These are phyloP conservation scores for Cladorrhinum sp. DNA, from an alignment of 2,329 filamentous ascomycete genomes.

Conservation along the genomic window DNA sequence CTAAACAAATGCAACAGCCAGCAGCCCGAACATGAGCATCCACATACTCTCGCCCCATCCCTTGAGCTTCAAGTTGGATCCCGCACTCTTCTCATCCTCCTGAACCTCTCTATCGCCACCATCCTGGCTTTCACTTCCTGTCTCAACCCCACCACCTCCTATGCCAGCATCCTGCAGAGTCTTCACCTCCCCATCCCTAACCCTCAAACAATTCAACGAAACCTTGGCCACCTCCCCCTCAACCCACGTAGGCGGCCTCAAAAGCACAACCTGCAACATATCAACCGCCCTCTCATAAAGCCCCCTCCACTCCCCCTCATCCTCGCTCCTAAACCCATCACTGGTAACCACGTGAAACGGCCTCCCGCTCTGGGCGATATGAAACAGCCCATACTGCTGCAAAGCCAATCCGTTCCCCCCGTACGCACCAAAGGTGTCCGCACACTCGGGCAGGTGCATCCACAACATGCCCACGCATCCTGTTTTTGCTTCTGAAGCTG, in stretches of 20 bases:
- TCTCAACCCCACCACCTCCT: no score
- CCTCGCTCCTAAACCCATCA: not conserved
- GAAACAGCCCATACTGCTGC: not conserved
- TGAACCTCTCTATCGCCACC: no score
- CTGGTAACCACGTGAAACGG: not conserved
- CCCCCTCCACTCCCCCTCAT: not conserved
- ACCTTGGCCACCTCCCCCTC: not conserved
- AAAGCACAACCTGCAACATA: not conserved
- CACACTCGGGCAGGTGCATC: no score
- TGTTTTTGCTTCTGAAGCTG: not conserved
- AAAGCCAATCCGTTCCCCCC: not conserved
- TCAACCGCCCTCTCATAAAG: not conserved
- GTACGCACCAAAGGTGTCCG: not conserved
- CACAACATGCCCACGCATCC: no score
- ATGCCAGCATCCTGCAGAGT: no score
- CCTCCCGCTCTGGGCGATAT: not conserved
- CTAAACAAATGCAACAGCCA: not conserved
- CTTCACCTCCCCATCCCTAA: no score
- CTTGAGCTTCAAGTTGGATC: no score
- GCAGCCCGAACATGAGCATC: no score
- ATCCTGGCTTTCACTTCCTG: no score
- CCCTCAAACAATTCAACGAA: not conserved
- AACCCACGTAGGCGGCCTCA: not conserved
- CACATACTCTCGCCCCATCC: no score
- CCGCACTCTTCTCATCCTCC: no score